Base-by-base conservation (phyloP, 192 early-diverging fungal species). In the Umbelopsis sp. region DNA sequence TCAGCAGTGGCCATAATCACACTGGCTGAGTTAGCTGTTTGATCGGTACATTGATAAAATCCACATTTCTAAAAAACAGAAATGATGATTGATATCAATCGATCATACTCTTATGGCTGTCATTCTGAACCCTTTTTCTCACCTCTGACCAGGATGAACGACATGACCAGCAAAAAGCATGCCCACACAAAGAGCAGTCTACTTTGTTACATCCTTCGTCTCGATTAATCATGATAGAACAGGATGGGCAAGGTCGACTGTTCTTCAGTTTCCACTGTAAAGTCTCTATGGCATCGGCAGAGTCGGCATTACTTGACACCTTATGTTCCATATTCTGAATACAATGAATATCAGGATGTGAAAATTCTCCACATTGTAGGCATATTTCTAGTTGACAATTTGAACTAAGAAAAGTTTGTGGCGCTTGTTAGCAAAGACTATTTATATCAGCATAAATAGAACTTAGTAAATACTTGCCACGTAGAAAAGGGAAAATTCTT, bases 161-260 rank as follows among this genome's bases (percentile, higher is more conserved):
- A 68, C 82, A 87, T 30, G 86, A 55, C 88, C 89, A 91, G 61
- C 89, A 91, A 52, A 90, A 91, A 45, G 81, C 80, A 77, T 85
- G 75, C 11, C 89, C 89, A 68, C 89, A 91, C 20, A 80, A 78
- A 52, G 82, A 79, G 41, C 89, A 91, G 45, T 90, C 89, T 0
- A 91, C 85, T 71, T 91, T 91, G 68, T 90, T 88, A 64, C 89
- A 91, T 5, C 89, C 89, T 74, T 91, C 89, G 58, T 91, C 89
- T 37, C 89, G 73, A 44, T 85, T 85, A 49, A 91, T 91, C 72
- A 89, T 50, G 37, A 88, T 85, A 27, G 81, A 88, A 71, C 89
- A 91, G 50, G 80, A 83, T 11, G 89, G 89, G 64, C 89, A 91
- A n/a, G 75, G 76, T 44, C 85, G 88, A 35, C 84, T 80, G 66